A percentile compares a stretch with the other conserved stretches of the same genome.
Conservation (phyloP, 495 filamentous ascomycete genomes). For the Trichocladium antarcticum region DNA sequence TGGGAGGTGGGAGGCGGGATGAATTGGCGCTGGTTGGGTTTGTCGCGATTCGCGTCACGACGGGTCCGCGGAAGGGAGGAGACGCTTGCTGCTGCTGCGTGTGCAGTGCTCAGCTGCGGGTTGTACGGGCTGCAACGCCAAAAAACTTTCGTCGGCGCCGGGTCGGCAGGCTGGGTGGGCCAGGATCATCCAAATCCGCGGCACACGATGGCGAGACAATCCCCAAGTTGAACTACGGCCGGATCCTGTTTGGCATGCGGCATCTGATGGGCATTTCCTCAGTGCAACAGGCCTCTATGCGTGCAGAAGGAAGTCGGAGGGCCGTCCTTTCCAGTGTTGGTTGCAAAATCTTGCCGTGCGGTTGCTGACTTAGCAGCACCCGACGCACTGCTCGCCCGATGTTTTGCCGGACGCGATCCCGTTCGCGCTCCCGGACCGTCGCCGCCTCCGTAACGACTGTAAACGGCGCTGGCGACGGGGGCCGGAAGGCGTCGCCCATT, state of each 20-base stretch:
- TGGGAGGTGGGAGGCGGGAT: slow-evolving; percentile 14
- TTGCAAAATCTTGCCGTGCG: slow-evolving; percentile 16
- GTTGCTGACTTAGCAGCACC: too few relatives aligned
- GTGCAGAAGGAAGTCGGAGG: slow-evolving; percentile 13
- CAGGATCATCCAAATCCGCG: slow-evolving; percentile 19
- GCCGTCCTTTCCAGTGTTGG: slow-evolving; percentile 15
- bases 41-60: slow-evolving; percentile 32
- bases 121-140: slow-evolving; percentile 14
- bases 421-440: too few relatives aligned
- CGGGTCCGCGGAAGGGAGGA: slow-evolving; percentile 23
- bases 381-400: too few relatives aligned
- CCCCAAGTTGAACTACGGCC: slow-evolving; percentile 4
- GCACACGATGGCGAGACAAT: slow-evolving; percentile 9
- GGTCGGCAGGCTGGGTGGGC: slow-evolving; percentile 8
- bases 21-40: slow-evolving; percentile 16
- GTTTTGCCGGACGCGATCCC: too few relatives aligned
- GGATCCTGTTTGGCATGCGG: slow-evolving; percentile 4
- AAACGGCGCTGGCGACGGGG: too few relatives aligned
- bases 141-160: slow-evolving; percentile 23
- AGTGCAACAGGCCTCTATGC: slow-evolving; percentile 1
- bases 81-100: slow-evolving; percentile 6
- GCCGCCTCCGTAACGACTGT: too few relatives aligned
- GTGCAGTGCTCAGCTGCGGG: not conserved
- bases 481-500: too few relatives aligned
- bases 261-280: slow-evolving; percentile 14